Evolutionary conservation across 169 alveolate species (phyloP).

Genomic region (Plasmodium coatneyi): DNA sequence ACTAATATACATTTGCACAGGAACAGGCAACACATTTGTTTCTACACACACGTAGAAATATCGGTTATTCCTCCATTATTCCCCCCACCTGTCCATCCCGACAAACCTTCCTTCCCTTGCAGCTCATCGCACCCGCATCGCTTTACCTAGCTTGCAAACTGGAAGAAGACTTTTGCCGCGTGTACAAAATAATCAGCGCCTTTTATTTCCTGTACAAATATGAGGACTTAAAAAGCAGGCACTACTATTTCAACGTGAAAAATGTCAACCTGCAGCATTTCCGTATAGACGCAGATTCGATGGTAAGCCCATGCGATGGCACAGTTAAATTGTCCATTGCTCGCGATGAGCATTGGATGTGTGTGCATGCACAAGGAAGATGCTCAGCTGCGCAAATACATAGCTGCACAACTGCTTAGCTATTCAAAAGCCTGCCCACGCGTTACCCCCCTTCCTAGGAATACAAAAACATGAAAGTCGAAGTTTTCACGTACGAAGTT

Average conservation of each 20-base stretch:
- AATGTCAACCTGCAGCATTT: conserved; percentile 41
- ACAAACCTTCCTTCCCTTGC: conserved; percentile 6
- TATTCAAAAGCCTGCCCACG: not conserved
- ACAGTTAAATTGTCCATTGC: not conserved
- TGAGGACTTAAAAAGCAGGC: conserved; percentile 63
- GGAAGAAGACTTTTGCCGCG: conserved; percentile 91
- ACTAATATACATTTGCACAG: not conserved
- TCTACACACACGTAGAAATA: not conserved
- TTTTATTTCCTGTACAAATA: conserved; percentile 82
- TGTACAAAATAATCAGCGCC: conserved; percentile 86
- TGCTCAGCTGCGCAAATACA: not conserved
- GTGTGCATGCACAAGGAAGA: not conserved
- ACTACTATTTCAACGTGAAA: conserved; percentile 68
- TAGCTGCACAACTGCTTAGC: not conserved
- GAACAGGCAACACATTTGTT: not conserved
- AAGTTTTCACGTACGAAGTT: conserved; percentile 88
- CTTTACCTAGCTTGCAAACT: conserved; percentile 90
- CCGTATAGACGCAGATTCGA: conserved; percentile 55
- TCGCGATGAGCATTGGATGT: not conserved
- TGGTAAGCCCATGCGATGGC: not conserved
- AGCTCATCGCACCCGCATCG: conserved; percentile 89
- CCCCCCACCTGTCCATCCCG: not conserved
- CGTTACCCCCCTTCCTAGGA: conserved; percentile 6
- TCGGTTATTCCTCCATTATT: too few species aligned
- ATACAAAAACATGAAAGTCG: conserved; percentile 78